Percentiles rank a stretch among this genome's conserved stretches.
Conservation (phyloP, 73 alveolate genomes). For the Vitrella brassicaformis region DNA sequence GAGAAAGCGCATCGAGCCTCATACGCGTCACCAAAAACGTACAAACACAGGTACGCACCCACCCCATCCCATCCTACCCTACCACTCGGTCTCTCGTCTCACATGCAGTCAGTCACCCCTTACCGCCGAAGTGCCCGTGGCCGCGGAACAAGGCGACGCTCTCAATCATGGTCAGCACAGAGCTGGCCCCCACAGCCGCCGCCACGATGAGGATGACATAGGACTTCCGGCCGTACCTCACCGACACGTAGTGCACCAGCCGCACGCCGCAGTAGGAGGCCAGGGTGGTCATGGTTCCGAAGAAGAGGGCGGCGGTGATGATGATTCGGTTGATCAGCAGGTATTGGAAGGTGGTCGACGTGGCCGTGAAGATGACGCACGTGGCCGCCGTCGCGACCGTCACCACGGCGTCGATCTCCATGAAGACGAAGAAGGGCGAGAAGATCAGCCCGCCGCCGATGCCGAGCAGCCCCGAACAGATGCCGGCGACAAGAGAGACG, state of each 20-base stretch:
- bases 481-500: background rate
- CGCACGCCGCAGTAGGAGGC: slow-evolving; percentile 3
- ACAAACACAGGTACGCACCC: too few relatives aligned
- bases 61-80: too few relatives aligned
- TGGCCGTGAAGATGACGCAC: slow-evolving; percentile 9
- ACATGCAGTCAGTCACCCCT: too few relatives aligned
- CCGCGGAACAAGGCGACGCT: too few relatives aligned
- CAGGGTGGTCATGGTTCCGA: background rate
- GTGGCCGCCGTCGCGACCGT: slow-evolving; percentile 7
- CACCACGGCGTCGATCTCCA: slow-evolving; percentile 4
- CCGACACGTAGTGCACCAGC: slow-evolving; percentile 3
- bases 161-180: background rate
- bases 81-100: too few relatives aligned
- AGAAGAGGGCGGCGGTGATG: slow-evolving; percentile 3
- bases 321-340: slow-evolving; percentile 2
- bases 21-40: too few relatives aligned
- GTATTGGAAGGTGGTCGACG: slow-evolving; percentile 11
- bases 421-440: slow-evolving; percentile 10
- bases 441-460: slow-evolving; percentile 13
- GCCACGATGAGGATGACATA: background rate
- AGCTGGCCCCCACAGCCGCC: background rate
- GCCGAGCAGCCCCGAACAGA: slow-evolving; percentile 10
- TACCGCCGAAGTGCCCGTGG: too few relatives aligned
- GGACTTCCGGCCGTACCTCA: background rate
- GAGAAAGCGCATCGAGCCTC: too few relatives aligned